Percentiles rank a stretch among this genome's conserved stretches.
phyloP scores from a whole-genome alignment of 2,329 filamentous ascomycete genomes.

The Daldinia sp. region DNA sequence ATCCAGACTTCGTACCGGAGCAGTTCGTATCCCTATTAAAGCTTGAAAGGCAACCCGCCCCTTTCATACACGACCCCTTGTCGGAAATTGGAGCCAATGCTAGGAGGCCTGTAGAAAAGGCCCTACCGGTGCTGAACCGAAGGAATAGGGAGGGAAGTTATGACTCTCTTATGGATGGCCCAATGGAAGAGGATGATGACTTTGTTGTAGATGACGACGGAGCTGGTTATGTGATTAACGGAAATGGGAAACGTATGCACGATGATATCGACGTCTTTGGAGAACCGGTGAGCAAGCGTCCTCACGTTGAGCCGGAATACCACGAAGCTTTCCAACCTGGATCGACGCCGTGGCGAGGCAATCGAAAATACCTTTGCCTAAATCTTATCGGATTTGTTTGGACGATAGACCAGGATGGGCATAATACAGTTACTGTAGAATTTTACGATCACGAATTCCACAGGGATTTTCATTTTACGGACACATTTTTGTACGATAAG shows the following conservation, averaged over 20 bases:
- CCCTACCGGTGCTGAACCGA: conserved; percentile 42
- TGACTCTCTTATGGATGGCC: conserved; percentile 79
- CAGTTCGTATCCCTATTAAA: conserved; percentile 66
- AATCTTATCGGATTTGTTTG: conserved; percentile 95
- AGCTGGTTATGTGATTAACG: conserved; percentile 79
- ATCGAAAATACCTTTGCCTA: conserved; percentile 90
- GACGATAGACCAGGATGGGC: conserved; percentile 94
- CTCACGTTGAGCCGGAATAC: conserved; percentile 67
- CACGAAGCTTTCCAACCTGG: conserved; percentile 93
- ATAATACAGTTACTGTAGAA: conserved; percentile 94
- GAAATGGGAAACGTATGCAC: conserved; percentile 58
- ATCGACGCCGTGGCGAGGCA: conserved; percentile 94
- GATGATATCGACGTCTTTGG: conserved; percentile 61
- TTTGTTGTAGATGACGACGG: conserved; percentile 97
- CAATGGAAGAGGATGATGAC: conserved; percentile 69
- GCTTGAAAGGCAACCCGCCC: conserved; percentile 74
- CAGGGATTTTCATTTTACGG: conserved; percentile 96
- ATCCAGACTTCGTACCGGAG: conserved; percentile 71
- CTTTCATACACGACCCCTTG: conserved; percentile 84
- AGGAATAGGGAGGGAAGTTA: conserved; percentile 65
- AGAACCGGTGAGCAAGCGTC: conserved; percentile 58
- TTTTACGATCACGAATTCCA: conserved; percentile 96
- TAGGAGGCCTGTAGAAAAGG: conserved; percentile 63
- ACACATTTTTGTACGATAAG: conserved; percentile 95
- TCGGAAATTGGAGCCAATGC: conserved; percentile 73